Conservation (phyloP, 192 early-diverging fungal genomes). For the Coemansia sp. region DNA sequence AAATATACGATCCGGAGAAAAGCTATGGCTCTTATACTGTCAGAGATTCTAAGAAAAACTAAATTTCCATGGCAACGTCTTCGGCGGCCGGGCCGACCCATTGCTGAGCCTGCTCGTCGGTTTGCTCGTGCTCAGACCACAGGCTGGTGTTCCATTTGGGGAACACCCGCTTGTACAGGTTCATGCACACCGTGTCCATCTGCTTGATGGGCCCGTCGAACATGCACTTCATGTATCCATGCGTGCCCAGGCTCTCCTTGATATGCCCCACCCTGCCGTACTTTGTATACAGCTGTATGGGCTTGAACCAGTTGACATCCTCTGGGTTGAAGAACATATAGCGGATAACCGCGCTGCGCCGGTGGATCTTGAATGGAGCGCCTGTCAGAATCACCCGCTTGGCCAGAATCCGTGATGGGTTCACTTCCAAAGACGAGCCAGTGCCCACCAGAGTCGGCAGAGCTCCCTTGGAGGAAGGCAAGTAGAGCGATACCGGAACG, state of each 20-base stretch:
- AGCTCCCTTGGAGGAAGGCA: constrained; percentile 39
- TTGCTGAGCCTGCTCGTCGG: constrained; percentile 14
- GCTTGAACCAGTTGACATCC: constrained; percentile 95
- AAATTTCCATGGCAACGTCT: constrained; percentile 30
- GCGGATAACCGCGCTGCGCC: constrained; percentile 86
- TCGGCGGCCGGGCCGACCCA: constrained; percentile 24
- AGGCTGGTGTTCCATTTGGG: constrained; percentile 88
- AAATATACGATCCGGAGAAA: constrained; percentile 84
- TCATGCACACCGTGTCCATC: constrained; percentile 95
- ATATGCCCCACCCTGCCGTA: constrained; percentile 90
- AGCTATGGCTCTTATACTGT: constrained; percentile 55
- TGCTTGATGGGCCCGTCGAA: constrained; percentile 87
- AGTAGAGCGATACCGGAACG: constrained; percentile 79
- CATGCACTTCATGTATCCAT: constrained; percentile 94
- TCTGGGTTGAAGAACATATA: constrained; percentile 97
- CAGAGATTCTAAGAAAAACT: constrained; percentile 22
- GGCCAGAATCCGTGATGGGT: constrained; percentile 85
- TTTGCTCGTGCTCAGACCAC: constrained; percentile 44
- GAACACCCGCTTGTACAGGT: constrained; percentile 93
- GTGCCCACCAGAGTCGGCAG: constrained; percentile 66
- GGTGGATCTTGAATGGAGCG: constrained; percentile 93
- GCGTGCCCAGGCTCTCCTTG: constrained; percentile 88
- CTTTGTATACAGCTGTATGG: constrained; percentile 90
- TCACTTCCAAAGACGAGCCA: constrained; percentile 71
- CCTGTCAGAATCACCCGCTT: constrained; percentile 94